Evolutionary conservation across 139 green algal species (phyloP).

Genomic region (Coelastrella sp.): DNA sequence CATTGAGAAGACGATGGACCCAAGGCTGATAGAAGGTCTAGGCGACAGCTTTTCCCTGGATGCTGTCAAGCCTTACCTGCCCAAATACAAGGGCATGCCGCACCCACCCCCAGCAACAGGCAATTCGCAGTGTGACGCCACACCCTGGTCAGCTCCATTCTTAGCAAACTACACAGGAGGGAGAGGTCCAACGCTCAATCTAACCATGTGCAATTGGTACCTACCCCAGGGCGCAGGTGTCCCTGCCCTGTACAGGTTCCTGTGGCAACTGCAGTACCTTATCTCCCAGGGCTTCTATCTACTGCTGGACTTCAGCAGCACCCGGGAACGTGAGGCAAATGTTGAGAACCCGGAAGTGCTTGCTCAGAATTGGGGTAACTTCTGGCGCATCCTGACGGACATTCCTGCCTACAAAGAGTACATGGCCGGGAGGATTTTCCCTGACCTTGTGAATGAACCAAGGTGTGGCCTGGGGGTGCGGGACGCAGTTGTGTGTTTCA

Average conservation of each 20-base stretch:
- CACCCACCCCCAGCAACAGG: constrained; percentile 38
- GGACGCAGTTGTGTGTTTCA: too few relatives aligned
- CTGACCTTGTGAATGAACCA: constrained; percentile 50
- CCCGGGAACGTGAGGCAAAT: constrained; percentile 12
- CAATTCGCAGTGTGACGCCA: constrained; percentile 10
- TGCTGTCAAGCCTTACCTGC: not conserved
- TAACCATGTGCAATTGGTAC: constrained; percentile 54
- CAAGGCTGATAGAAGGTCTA: constrained; percentile 13
- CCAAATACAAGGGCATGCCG: constrained; percentile 34
- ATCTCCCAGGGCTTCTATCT: constrained; percentile 51
- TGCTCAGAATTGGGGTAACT: constrained; percentile 46
- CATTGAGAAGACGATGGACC: constrained; percentile 36
- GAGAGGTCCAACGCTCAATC: constrained; percentile 2
- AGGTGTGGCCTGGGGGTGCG: too few relatives aligned
- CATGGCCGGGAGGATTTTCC: constrained; percentile 32
- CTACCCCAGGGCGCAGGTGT: constrained; percentile 40
- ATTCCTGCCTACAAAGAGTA: constrained; percentile 37
- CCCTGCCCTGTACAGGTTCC: constrained; percentile 45
- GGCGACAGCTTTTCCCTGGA: not conserved
- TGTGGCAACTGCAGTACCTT: constrained; percentile 53
- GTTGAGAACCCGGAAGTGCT: constrained; percentile 19
- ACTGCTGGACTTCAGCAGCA: constrained; percentile 37
- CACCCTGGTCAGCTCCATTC: constrained; percentile 37
- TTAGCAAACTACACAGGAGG: constrained; percentile 29
- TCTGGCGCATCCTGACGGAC: constrained; percentile 26